phyloP scores from a whole-genome alignment of 345 rosid species.

The Salix brachista region DNA sequence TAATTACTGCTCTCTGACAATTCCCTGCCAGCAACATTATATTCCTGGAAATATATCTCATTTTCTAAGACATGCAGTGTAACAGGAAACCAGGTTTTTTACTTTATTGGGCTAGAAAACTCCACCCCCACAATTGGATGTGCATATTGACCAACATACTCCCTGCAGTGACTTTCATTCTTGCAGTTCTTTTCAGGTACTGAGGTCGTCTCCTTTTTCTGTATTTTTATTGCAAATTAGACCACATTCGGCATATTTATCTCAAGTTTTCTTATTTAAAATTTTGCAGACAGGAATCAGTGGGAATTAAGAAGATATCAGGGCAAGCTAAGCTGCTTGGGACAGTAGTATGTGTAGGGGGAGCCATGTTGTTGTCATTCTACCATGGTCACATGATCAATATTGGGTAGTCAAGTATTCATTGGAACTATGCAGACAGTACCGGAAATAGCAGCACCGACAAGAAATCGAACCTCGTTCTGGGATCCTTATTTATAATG shows the following conservation, averaged over 20 bases:
- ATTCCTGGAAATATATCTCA: not conserved
- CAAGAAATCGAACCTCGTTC: constrained; percentile 37
- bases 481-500: constrained; percentile 64
- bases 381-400: constrained; percentile 64
- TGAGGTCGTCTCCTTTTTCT: not conserved
- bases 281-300: constrained; percentile 60
- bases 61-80: constrained; percentile 37
- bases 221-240: not conserved
- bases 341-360: constrained; percentile 69
- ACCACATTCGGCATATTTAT: not conserved
- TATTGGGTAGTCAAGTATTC: constrained; percentile 60
- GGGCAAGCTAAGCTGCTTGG: constrained; percentile 84
- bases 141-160: constrained; percentile 65
- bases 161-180: constrained; percentile 73
- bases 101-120: constrained; percentile 69
- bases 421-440: constrained; percentile 62
- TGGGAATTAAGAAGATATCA: constrained; percentile 49
- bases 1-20: not conserved
- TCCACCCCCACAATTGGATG: constrained; percentile 81
- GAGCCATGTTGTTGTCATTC: constrained; percentile 89
- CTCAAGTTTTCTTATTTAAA: not conserved
- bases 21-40: not conserved
- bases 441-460: constrained; percentile 19
- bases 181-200: constrained; percentile 76
- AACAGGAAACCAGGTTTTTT: constrained; percentile 69